A percentile compares a stretch with the other conserved stretches of the same genome.
Evolutionary conservation across 2,329 filamentous ascomycete species (phyloP).

Genomic region (Rosellinia necatrix): DNA sequence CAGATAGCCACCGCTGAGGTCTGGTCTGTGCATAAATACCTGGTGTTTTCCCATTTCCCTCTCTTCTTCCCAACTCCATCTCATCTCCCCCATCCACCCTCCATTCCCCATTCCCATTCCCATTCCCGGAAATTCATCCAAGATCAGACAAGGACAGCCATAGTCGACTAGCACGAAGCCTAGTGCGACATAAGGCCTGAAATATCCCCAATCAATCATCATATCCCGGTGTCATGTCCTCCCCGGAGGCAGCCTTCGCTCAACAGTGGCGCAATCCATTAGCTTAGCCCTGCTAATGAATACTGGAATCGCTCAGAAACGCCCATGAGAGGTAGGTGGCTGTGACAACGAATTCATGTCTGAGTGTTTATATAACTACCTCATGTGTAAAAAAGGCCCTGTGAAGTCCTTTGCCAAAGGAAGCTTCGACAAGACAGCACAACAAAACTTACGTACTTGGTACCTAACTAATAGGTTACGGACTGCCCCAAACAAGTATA

Average conservation of each 20-base stretch:
- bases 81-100: neutral
- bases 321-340: conserved; percentile 2
- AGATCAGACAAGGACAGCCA: conserved; percentile 16
- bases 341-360: neutral
- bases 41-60: neutral
- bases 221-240: conserved; percentile 12
- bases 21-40: conserved; percentile 2
- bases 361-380: neutral
- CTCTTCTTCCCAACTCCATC: no score
- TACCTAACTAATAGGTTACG: no score
- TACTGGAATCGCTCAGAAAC: conserved; percentile 8
- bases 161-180: conserved; percentile 9
- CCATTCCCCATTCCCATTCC: neutral
- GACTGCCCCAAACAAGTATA: no score
- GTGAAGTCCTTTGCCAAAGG: conserved; percentile 1
- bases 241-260: conserved; percentile 7
- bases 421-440: neutral
- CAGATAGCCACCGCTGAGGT: neutral
- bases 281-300: neutral
- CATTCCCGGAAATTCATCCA: neutral
- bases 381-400: neutral
- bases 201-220: conserved; percentile 12
- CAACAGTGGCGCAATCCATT: neutral
- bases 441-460: neutral
- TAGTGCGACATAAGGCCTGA: conserved; percentile 8